Evolutionary conservation across 768 basidiomycete species (phyloP).

Genomic region (Steccherinum ochraceum): DNA sequence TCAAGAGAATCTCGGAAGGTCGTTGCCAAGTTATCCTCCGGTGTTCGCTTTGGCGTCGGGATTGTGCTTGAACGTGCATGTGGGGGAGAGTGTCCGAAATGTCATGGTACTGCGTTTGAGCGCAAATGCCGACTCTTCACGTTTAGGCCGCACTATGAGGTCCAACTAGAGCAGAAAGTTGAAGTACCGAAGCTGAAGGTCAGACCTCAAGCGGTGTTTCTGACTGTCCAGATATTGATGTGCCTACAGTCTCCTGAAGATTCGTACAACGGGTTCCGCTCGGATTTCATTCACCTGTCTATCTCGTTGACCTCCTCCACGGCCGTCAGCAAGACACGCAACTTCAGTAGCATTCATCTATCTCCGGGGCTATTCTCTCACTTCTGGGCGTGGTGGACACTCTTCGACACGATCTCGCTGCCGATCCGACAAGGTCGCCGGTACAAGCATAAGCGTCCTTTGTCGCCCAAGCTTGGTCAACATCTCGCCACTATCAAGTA

Average conservation of each 20-base stretch:
- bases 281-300: conserved; percentile 90
- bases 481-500: conserved; percentile 92
- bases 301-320: conserved; percentile 74
- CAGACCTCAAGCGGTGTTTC: conserved; percentile 12
- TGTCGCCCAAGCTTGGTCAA: conserved; percentile 82
- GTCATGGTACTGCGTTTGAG: conserved; percentile 57
- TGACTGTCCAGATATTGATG: conserved; percentile 2
- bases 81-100: conserved; percentile 55
- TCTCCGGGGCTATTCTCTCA: conserved; percentile 81
- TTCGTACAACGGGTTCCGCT: conserved; percentile 84
- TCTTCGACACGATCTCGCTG: conserved; percentile 78
- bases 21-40: conserved; percentile 78
- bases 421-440: conserved; percentile 87
- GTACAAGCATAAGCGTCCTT: conserved; percentile 56
- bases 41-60: conserved; percentile 84
- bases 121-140: conserved; percentile 75
- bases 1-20: conserved; percentile 46
- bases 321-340: conserved; percentile 23
- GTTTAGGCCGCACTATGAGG: conserved; percentile 75
- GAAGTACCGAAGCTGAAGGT: conserved; percentile 42
- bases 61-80: conserved; percentile 81
- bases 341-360: conserved; percentile 73
- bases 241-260: conserved; percentile 45
- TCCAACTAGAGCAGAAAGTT: conserved; percentile 52
- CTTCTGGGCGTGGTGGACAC: conserved; percentile 88